Percentiles rank a stretch among this genome's conserved stretches.
Conservation (phyloP, 805 yeast genomes). For the Candida fluviatilis region DNA sequence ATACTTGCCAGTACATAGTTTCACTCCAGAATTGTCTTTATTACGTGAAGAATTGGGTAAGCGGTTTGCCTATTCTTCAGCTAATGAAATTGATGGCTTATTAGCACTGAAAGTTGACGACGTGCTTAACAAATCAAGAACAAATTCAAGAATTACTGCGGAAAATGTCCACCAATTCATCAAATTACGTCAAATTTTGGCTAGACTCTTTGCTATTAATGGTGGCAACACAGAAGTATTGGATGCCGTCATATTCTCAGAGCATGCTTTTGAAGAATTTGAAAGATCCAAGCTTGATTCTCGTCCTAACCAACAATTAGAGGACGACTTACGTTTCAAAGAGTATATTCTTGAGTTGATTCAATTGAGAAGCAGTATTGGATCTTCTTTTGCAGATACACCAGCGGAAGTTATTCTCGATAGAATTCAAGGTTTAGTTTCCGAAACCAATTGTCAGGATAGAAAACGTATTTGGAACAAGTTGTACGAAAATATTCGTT, state of each 20-base stretch:
- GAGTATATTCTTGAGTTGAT: conserved; percentile 29
- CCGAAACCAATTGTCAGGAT: conserved; percentile 12
- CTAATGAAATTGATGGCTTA: conserved; percentile 11
- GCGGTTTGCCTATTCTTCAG: conserved; percentile 5
- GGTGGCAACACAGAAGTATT: conserved; percentile 58
- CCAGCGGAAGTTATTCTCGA: conserved; percentile 12
- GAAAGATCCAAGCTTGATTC: not conserved
- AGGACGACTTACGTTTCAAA: conserved; percentile 29
- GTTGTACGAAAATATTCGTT: conserved; percentile 25
- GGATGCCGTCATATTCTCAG: conserved; percentile 45
- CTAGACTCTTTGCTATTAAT: conserved; percentile 40
- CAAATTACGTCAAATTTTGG: conserved; percentile 15
- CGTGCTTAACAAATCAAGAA: conserved; percentile 5
- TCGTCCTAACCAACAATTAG: conserved; percentile 23
- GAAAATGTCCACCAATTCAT: conserved; percentile 11
- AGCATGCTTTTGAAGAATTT: not conserved
- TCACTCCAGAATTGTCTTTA: conserved; percentile 6
- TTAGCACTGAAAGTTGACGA: conserved; percentile 12
- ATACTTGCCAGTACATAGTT: conserved; percentile 10
- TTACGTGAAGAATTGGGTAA: conserved; percentile 5
- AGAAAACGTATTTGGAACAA: conserved; percentile 21
- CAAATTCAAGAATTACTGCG: conserved; percentile 8
- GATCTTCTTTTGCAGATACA: conserved; percentile 13
- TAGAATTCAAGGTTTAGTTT: conserved; percentile 13
- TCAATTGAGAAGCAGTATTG: conserved; percentile 14